phyloP scores from a whole-genome alignment of 768 basidiomycete genomes.

The Dacryopinax spathularia region DNA sequence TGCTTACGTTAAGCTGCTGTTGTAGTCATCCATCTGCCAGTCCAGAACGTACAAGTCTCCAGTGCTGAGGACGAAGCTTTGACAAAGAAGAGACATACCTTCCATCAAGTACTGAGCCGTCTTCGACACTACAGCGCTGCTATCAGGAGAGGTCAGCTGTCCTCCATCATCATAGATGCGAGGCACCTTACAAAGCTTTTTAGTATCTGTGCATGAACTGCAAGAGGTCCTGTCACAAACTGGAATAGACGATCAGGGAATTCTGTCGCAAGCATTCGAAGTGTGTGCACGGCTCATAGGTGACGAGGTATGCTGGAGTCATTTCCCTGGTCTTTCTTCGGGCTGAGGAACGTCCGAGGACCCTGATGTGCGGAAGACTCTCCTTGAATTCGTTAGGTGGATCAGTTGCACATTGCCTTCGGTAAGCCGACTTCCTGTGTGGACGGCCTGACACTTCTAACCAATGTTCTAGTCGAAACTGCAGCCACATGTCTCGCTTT shows the following conservation, averaged over 20 bases:
- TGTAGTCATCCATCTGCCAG: slow-evolving; percentile 76
- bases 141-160: slow-evolving; percentile 50
- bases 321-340: background rate
- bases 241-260: slow-evolving; percentile 30
- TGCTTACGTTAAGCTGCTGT: background rate
- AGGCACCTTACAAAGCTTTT: slow-evolving; percentile 4
- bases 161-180: slow-evolving; percentile 21
- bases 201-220: background rate
- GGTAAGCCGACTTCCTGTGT: slow-evolving; percentile 26
- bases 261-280: slow-evolving; percentile 56
- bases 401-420: slow-evolving; percentile 46
- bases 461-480: slow-evolving; percentile 47
- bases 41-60: slow-evolving; percentile 56
- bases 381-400: slow-evolving; percentile 60
- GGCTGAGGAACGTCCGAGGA: slow-evolving; percentile 37
- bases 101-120: slow-evolving; percentile 62
- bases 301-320: slow-evolving; percentile 55
- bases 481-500: slow-evolving; percentile 53
- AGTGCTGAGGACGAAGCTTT: slow-evolving; percentile 46
- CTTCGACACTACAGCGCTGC: slow-evolving; percentile 70
- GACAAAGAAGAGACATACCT: slow-evolving; percentile 59
- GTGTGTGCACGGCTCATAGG: slow-evolving; percentile 54
- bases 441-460: background rate
- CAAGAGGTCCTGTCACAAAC: background rate
- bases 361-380: slow-evolving; percentile 55